Evolutionary conservation across 1,139 yeast species (phyloP), one percentile per base, ranked within the genome.

Genomic region (Zygosaccharomyces sapae): DNA sequence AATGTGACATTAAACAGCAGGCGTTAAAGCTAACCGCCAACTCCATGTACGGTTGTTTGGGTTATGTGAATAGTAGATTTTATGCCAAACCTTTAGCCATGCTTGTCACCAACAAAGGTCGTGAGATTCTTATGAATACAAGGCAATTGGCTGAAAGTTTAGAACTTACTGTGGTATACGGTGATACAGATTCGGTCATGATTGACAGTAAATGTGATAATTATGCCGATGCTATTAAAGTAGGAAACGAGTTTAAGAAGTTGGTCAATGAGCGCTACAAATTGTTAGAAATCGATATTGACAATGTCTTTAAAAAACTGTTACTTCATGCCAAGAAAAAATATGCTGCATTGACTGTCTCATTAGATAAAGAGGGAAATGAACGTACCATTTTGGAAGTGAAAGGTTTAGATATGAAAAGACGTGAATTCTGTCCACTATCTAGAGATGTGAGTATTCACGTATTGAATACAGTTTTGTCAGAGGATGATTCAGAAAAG

Each of bases 101-200:
- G 90, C 73, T 94, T 63, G 96, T 90, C 44, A 92, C 99, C 1
- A 85, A 82, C 61, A 88, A 89, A 66, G 99, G 99, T 63, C 79
- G 99, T 70, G 97, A 94, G 67, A 89, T 90, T 65, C 76, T 92
- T 60, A 86, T 84, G 83, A 92, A 86, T 61, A 92, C 99, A 0
- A 81, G 95, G 65, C 95, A 86, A 61, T 73, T 94, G 52, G 98
- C 97, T 0, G 97, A 90, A 65, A 77, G 83, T 50, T 73, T 83
- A 57, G 86, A 86, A 0, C 74, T 92, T 51, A 75, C 88, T 51
- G 98, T 94, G 45, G 88, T 92, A 13, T 92, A 92, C 62, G 99
- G 99, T 74, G 99, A 92, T 72, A 92, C 99, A 0, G 99, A 92
- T 72, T 94, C 98, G 31, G 97, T 92, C 46, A 92, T 92, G 99